A percentile compares a stretch with the other conserved stretches of the same genome.
phyloP scores from a whole-genome alignment of 2,329 filamentous ascomycete species.

The Talaromyces atroroseus region DNA sequence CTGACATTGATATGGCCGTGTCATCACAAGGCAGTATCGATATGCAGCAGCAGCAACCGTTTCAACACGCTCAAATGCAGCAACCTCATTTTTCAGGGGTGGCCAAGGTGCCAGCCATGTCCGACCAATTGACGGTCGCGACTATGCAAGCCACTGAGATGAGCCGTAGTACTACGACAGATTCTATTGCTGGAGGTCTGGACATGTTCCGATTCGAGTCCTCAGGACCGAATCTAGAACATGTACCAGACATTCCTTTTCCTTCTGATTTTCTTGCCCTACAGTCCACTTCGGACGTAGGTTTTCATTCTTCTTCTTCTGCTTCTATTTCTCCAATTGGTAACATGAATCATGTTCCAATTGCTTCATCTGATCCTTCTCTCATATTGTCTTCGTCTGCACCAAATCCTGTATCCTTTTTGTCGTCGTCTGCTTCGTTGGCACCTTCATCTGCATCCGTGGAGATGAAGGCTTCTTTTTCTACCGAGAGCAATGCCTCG shows the following conservation, averaged over 20 bases:
- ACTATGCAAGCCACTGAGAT: slow-evolving; percentile 34
- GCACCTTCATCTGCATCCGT: slow-evolving; percentile 35
- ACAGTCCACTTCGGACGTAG: slow-evolving; percentile 27
- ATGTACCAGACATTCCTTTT: slow-evolving; percentile 24
- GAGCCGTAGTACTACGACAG: slow-evolving; percentile 42
- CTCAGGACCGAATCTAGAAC: slow-evolving; percentile 31
- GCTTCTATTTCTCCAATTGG: slow-evolving; percentile 19
- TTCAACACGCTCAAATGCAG: slow-evolving; percentile 15
- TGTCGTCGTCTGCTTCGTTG: slow-evolving; percentile 25
- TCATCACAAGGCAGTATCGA: slow-evolving; percentile 17
- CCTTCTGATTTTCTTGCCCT: slow-evolving; percentile 24
- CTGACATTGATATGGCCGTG: slow-evolving; percentile 22
- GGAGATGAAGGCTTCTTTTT: slow-evolving; percentile 49
- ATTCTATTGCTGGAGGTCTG: slow-evolving; percentile 40
- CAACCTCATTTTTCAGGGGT: slow-evolving; percentile 14
- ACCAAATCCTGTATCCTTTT: slow-evolving; percentile 25
- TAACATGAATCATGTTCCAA: slow-evolving; percentile 26
- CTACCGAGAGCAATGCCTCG: slow-evolving; percentile 43
- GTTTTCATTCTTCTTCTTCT: slow-evolving; percentile 20
- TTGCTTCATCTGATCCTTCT: slow-evolving; percentile 28
- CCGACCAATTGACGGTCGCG: slow-evolving; percentile 24
- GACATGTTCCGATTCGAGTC: slow-evolving; percentile 43
- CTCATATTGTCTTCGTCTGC: slow-evolving; percentile 33
- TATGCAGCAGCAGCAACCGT: slow-evolving; percentile 21
- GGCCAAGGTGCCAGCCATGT: slow-evolving; percentile 12